Evolutionary conservation across 257 asterid genomes (phyloP), one percentile per base, ranked within the genome.

Genomic region (Przewalskia tangutica): DNA sequence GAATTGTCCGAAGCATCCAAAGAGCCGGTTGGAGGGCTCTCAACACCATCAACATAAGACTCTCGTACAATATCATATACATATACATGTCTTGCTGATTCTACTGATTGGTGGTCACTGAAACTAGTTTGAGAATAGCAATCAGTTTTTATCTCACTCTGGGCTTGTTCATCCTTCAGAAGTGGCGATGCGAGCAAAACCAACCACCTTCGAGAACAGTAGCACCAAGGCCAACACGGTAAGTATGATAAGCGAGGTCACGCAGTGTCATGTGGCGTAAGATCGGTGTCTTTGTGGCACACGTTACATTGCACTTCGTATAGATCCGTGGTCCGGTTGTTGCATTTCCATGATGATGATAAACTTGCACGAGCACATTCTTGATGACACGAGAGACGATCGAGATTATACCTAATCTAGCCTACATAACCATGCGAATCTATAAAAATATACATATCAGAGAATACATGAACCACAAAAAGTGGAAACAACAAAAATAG

Each of bases 141-240:
- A 60, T 84, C 88, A 68, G 64, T 63, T 67, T 81, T 79, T 2
- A 51, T 66, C 77, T 88, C 94, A 79, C 77, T 83, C 70, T 87
- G 82, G 80, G 58, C 64, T 53, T 86, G 92, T 83, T 92, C 97
- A 66, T 84, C 89, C 87, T 81, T 91, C 81, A 93, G 59, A 84
- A 93, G 86, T 11, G 90, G 77, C 97, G 91, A 73, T 93, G 96
- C 48, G 78, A 86, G 85, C 97, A 93, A 89, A 88, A 93, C 97
- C 97, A 93, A 83, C 91, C 97, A 71, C 92, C 96, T 73, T 91
- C 97, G 0, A 96, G 97, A 87, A 91, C 89, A 59, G 90, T 86
- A 23, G 77, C 83, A 75, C 93, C 94, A 13, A 91, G 91, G 81
- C 94, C 95, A 87, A 88, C 90, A 56, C 96, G 91, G 75, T 89